A percentile compares a stretch with the other conserved stretches of the same genome.
These are phyloP conservation scores for Aspergillus luchuensis DNA, from an alignment of 2,329 filamentous ascomycete genomes.

Conservation along the genomic window DNA sequence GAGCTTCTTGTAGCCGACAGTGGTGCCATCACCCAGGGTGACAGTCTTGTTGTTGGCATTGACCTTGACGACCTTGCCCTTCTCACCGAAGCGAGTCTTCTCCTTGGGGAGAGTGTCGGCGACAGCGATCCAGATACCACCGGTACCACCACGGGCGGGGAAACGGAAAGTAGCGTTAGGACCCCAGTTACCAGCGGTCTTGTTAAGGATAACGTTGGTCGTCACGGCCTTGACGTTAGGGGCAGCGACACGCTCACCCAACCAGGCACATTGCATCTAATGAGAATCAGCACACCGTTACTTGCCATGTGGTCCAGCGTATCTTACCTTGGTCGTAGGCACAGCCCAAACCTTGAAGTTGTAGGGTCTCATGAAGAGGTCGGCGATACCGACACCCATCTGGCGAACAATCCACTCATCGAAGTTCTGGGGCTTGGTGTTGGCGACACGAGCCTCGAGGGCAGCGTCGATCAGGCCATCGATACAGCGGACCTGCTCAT, in stretches of 20 bases:
- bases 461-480: slow-evolving; percentile 96
- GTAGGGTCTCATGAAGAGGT: slow-evolving; percentile 98
- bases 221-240: slow-evolving; percentile 93
- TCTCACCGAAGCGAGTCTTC: slow-evolving; percentile 86
- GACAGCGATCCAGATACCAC: slow-evolving; percentile 98
- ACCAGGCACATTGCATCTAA: slow-evolving; percentile 98
- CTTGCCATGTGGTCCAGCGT: not conserved
- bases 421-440: slow-evolving; percentile 92
- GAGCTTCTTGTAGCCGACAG: slow-evolving; percentile 86
- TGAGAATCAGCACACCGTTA: slow-evolving; percentile 13
- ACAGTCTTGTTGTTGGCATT: slow-evolving; percentile 84
- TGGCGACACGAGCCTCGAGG: slow-evolving; percentile 79
- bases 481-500: slow-evolving; percentile 92
- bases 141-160: slow-evolving; percentile 91
- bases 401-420: slow-evolving; percentile 97
- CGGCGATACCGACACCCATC: slow-evolving; percentile 84
- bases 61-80: slow-evolving; percentile 81
- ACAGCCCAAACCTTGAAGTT: slow-evolving; percentile 99
- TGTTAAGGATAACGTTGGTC: slow-evolving; percentile 92
- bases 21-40: slow-evolving; percentile 79
- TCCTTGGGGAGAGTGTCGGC: slow-evolving; percentile 88
- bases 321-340: slow-evolving; percentile 84
- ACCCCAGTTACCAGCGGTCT: slow-evolving; percentile 96
- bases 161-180: slow-evolving; percentile 98
- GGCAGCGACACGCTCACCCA: slow-evolving; percentile 96